Evolutionary conservation across 305 asterid genomes (phyloP).

Genomic region (Fraxinus dipetala): DNA sequence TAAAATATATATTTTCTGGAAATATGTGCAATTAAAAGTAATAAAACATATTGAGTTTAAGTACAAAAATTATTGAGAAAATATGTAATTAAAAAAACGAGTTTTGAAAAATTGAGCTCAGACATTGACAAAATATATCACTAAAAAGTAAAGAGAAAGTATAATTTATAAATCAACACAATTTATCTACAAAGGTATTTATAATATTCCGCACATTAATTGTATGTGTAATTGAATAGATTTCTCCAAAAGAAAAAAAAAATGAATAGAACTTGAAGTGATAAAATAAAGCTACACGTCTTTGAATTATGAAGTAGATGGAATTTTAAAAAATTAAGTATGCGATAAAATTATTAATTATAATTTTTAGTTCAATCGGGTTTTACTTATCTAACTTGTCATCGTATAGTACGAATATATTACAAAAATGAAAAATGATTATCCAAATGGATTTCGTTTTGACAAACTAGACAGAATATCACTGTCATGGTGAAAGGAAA

Average conservation of each 20-base stretch:
- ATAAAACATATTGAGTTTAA: not conserved
- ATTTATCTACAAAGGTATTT: not conserved
- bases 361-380: no score
- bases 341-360: no score
- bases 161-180: not conserved
- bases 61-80: no score
- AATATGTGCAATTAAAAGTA: not conserved
- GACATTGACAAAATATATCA: constrained; percentile 4
- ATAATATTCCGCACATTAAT: not conserved
- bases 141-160: not conserved
- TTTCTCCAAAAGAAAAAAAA: no score
- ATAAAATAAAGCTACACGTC: no score
- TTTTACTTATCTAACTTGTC: not conserved
- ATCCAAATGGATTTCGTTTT: constrained; percentile 6
- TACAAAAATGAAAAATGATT: not conserved
- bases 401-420: no score
- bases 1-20: not conserved
- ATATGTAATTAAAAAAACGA: no score
- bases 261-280: not conserved
- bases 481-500: not conserved
- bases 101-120: not conserved
- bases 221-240: not conserved
- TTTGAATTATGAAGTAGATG: no score
- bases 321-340: no score
- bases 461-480: not conserved